phyloP scores from a whole-genome alignment of 257 asterid genomes.

The Capsicum rhomboideum region DNA sequence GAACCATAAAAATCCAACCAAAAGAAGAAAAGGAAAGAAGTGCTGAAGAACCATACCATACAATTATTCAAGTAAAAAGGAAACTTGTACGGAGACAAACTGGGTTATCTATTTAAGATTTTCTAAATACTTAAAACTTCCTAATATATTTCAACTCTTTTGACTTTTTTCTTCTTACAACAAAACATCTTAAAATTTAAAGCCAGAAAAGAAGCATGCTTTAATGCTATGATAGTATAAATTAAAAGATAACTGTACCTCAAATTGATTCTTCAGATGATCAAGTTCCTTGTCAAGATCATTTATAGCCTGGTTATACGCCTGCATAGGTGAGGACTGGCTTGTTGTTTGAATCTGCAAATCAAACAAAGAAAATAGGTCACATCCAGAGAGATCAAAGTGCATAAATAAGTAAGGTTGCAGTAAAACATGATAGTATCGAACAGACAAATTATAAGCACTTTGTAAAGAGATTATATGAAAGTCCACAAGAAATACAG shows the following conservation, averaged over 20 bases:
- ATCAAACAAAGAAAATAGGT: constrained; percentile 5
- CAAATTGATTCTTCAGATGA: constrained; percentile 71
- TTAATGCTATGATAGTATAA: not conserved
- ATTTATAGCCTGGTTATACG: constrained; percentile 92
- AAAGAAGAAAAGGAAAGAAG: not conserved
- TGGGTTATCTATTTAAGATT: not conserved
- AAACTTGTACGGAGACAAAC: not conserved
- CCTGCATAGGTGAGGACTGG: constrained; percentile 99
- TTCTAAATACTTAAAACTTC: not conserved
- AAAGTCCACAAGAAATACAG: not conserved
- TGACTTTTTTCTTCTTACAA: not conserved
- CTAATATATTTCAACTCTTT: not conserved
- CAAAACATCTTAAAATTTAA: not conserved
- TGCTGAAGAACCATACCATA: not conserved
- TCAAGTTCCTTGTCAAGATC: constrained; percentile 95
- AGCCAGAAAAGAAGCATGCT: not conserved
- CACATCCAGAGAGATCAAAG: not conserved
- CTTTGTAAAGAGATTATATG: not conserved
- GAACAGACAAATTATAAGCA: not conserved
- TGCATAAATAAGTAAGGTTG: not conserved
- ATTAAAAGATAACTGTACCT: constrained; percentile 31
- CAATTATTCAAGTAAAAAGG: not conserved
- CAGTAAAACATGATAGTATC: not conserved
- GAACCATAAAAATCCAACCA: not conserved
- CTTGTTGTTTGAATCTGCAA: constrained; percentile 86